A percentile compares a stretch with the other conserved stretches of the same genome.
These are phyloP conservation scores for Xylariaceae sp. DNA, from an alignment of 2,329 filamentous ascomycete species.

Conservation along the genomic window DNA sequence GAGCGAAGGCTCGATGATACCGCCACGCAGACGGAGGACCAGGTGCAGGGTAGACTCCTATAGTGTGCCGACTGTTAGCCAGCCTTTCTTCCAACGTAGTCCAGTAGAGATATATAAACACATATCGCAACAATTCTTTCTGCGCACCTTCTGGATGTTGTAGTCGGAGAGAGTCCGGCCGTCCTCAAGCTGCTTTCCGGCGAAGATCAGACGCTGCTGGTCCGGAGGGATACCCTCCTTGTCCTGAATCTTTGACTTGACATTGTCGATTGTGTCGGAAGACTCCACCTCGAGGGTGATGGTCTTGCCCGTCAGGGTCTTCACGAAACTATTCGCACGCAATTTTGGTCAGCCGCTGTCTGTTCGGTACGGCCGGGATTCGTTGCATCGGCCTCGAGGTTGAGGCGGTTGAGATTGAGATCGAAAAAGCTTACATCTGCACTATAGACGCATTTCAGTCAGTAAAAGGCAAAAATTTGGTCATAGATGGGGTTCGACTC, in stretches of 20 bases:
- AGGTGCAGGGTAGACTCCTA: conserved; percentile 95
- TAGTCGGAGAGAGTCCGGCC: conserved; percentile 95
- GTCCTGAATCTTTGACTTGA: conserved; percentile 99
- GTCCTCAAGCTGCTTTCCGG: conserved; percentile 98
- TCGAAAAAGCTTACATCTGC: conserved; percentile 76
- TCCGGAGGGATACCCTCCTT: conserved; percentile 99
- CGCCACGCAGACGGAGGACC: conserved; percentile 97
- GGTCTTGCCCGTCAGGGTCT: conserved; percentile 99
- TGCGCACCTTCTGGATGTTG: conserved; percentile 93
- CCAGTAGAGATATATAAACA: background rate
- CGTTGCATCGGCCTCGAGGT: conserved; percentile 36
- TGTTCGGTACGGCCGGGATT: conserved; percentile 31
- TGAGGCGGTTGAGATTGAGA: conserved; percentile 33
- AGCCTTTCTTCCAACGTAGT: background rate
- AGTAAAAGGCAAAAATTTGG: conserved; percentile 42
- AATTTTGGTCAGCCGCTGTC: conserved; percentile 29
- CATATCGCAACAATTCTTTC: conserved; percentile 35
- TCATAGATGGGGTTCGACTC: conserved; percentile 42
- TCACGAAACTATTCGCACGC: conserved; percentile 80
- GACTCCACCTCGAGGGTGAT: conserved; percentile 99
- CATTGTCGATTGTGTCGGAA: conserved; percentile 99
- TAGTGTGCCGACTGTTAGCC: conserved; percentile 38
- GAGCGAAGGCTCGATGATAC: conserved; percentile 98
- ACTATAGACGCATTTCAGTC: conserved; percentile 59
- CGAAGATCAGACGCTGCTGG: conserved; percentile 98